Evolutionary conservation across 306 rosid genomes (phyloP), one percentile per base, ranked within the genome.

Genomic region (Cicer arietinum): DNA sequence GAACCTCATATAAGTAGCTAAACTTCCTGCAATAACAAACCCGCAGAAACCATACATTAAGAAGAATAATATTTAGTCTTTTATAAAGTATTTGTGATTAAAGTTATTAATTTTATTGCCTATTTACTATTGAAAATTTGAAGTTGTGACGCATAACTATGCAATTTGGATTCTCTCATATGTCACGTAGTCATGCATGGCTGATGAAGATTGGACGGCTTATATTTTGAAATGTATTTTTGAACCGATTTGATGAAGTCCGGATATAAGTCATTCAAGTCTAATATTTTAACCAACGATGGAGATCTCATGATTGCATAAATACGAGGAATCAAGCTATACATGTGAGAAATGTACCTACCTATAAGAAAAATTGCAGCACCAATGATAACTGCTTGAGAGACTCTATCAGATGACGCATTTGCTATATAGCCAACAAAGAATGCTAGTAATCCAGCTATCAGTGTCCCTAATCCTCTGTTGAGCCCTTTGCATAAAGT

Each of bases 401-500:
- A 77, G 79, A 77, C 77, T 48, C 62, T 71, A 60, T 83, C 88
- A 1, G 83, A 70, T 54, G 83, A 70, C 45, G 74, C 71, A 61
- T 83, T 63, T 56, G 87, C 91, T 59, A 91, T 61, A 74, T 69
- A 90, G 75, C 89, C 89, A 11, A 94, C 76, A 50, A 91, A 67
- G 62, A 94, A 89, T 50, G 97, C 96, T 81, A 94, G 76, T 16
- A 85, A 75, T 80, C 97, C 97, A 0, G 98, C 98, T 59, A 94
- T 30, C 11, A 94, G 75, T 30, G 98, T 91, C 77, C 98, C 98
- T 39, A 94, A 54, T 81, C 95, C 98, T 90, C 98, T 90, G 64
- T 94, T 94, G 9, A 94, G 89, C 18, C 98, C 98, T 86, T 94
- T 94, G 96, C 97, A 94, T 22, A 94, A 75, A 39, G 98, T 94